A percentile compares a stretch with the other conserved stretches of the same genome.
Evolutionary conservation across 2,329 filamentous ascomycete species (phyloP).

Genomic region (Claviceps citrina): DNA sequence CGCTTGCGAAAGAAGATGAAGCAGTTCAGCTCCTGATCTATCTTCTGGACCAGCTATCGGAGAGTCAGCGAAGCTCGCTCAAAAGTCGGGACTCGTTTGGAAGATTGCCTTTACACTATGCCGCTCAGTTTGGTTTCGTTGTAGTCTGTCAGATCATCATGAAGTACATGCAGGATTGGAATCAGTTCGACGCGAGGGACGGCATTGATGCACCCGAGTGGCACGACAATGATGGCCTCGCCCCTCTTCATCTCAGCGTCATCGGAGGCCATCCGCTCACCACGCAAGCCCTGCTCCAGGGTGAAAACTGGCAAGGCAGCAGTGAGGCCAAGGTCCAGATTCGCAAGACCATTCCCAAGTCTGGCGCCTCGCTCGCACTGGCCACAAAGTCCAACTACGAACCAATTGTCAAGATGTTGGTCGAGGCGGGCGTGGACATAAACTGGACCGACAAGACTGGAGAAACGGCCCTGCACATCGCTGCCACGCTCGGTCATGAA

Average conservation of each 20-base stretch:
- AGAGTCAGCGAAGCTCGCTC: conserved; percentile 52
- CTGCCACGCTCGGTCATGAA: conserved; percentile 72
- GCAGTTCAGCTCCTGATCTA: conserved; percentile 52
- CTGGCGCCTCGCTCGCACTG: conserved; percentile 72
- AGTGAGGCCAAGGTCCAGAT: conserved; percentile 46
- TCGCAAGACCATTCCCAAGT: conserved; percentile 60
- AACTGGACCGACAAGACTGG: conserved; percentile 85
- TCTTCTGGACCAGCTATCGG: conserved; percentile 51
- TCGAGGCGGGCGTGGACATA: conserved; percentile 79
- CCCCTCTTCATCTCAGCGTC: conserved; percentile 81
- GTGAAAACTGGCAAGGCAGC: conserved; percentile 59
- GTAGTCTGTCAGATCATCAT: conserved; percentile 81
- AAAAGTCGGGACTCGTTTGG: conserved; percentile 61
- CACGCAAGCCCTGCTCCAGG: conserved; percentile 63
- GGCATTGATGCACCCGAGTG: conserved; percentile 78
- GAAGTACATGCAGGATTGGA: conserved; percentile 77
- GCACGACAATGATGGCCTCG: conserved; percentile 86
- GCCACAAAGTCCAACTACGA: conserved; percentile 80
- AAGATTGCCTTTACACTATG: conserved; percentile 78
- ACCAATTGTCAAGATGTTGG: conserved; percentile 70
- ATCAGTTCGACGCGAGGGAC: conserved; percentile 65
- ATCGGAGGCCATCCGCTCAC: conserved; percentile 81
- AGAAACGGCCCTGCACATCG: conserved; percentile 83
- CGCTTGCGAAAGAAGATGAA: conserved; percentile 55
- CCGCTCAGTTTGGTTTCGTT: conserved; percentile 85